phyloP scores from a whole-genome alignment of 73 alveolate genomes.

The Paramecium primaurelia region DNA sequence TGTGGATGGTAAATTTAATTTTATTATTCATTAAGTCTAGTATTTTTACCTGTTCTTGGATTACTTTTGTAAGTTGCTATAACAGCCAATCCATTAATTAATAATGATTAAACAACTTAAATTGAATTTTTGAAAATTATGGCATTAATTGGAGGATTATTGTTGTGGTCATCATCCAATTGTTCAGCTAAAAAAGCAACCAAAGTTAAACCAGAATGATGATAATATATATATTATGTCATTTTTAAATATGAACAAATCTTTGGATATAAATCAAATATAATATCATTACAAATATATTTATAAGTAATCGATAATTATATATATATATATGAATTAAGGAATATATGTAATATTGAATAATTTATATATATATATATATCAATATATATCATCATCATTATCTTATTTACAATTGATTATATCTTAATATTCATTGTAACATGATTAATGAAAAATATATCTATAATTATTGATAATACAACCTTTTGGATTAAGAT shows the following conservation, averaged over 20 bases:
- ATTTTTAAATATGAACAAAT: background rate
- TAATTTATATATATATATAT: too few relatives aligned
- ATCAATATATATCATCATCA: background rate
- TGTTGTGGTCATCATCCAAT: background rate
- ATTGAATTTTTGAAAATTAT: slow-evolving; percentile 2
- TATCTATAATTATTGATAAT: background rate
- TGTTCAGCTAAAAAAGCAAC: background rate
- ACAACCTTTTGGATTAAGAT: background rate
- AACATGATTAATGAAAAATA: background rate
- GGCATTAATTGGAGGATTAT: background rate
- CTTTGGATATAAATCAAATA: background rate
- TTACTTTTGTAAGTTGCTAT: background rate
- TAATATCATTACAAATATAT: too few relatives aligned
- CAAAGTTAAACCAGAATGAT: background rate
- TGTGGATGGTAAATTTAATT: background rate
- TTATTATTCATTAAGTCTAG: background rate
- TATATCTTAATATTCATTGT: background rate
- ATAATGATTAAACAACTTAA: background rate
- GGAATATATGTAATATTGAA: too few relatives aligned
- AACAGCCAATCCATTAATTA: background rate
- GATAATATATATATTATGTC: background rate
- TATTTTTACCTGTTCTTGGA: background rate
- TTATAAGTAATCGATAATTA: too few relatives aligned
- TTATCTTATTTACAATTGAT: background rate
- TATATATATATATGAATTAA: too few relatives aligned